Conservation (phyloP, 768 basidiomycete genomes). For the Termitomyces heimii region DNA sequence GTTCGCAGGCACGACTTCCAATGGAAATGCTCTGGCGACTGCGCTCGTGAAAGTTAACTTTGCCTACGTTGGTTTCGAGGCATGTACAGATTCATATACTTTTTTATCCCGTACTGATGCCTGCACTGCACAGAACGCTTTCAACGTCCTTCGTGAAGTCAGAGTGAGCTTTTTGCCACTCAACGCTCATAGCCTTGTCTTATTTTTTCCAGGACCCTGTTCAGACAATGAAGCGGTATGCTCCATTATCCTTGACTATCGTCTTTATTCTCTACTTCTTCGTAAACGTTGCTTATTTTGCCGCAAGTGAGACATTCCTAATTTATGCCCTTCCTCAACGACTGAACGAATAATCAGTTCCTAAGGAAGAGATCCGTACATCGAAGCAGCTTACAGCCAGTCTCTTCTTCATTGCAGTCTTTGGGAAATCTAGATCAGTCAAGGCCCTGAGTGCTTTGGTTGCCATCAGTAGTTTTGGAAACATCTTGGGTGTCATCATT, state of each 20-base stretch:
- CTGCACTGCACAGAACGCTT: conserved; percentile 26
- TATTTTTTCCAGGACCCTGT: conserved; percentile 27
- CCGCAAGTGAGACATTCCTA: conserved; percentile 20
- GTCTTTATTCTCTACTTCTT: conserved; percentile 44
- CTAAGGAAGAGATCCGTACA: conserved; percentile 34
- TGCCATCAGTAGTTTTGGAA: conserved; percentile 35
- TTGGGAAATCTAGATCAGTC: conserved; percentile 30
- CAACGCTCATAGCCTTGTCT: neutral
- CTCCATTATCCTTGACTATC: conserved; percentile 37
- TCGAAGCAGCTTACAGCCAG: conserved; percentile 42
- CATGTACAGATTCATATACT: conserved; percentile 4
- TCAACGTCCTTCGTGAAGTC: conserved; percentile 41
- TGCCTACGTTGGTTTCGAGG: conserved; percentile 32
- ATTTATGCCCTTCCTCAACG: neutral
- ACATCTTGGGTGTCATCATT: conserved; percentile 22
- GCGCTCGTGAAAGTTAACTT: conserved; percentile 33
- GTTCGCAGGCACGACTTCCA: conserved; percentile 48
- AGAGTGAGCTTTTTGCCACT: conserved; percentile 12
- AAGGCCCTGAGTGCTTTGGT: conserved; percentile 31
- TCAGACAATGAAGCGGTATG: conserved; percentile 38
- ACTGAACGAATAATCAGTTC: conserved; percentile 22
- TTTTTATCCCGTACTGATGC: too few relatives aligned
- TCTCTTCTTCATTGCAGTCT: conserved; percentile 45
- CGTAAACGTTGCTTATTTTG: conserved; percentile 37
- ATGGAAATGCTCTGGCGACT: conserved; percentile 37